phyloP scores from a whole-genome alignment of 331 rosid species.

The Quercus phellos region DNA sequence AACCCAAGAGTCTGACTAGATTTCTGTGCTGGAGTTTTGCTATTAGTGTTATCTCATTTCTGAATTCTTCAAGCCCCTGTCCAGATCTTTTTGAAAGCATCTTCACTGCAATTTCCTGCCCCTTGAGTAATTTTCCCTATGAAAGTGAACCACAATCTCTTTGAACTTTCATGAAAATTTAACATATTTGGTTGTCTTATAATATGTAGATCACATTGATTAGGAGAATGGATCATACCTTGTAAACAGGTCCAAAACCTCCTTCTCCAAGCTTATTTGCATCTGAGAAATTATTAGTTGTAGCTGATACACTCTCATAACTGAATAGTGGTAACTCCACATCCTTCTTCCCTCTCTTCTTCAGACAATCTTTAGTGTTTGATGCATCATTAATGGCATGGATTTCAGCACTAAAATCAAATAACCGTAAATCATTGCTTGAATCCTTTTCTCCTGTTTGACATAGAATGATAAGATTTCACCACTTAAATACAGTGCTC shows the following conservation, averaged over 20 bases:
- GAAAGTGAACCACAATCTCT: neutral
- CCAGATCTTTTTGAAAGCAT: conserved; percentile 4
- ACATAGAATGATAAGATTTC: neutral
- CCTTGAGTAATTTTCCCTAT: conserved; percentile 7
- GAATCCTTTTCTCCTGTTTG: neutral
- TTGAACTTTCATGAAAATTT: neutral
- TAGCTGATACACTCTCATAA: neutral
- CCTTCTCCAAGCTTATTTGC: neutral
- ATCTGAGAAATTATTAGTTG: neutral
- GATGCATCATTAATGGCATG: neutral
- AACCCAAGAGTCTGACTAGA: conserved; percentile 12
- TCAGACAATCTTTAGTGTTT: neutral
- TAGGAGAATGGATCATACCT: neutral
- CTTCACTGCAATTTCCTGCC: conserved; percentile 9
- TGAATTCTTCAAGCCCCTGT: conserved; percentile 3
- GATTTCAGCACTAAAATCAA: neutral
- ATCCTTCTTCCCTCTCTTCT: neutral
- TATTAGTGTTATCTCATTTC: conserved; percentile 7
- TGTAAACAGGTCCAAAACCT: conserved; percentile 4
- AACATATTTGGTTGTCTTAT: neutral
- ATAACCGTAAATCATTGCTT: neutral
- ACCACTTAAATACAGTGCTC: neutral
- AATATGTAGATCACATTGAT: neutral
- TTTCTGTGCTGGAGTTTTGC: conserved; percentile 17
- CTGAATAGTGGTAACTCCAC: neutral